phyloP scores from a whole-genome alignment of 345 rosid genomes.

The Corchorus olitorius region DNA sequence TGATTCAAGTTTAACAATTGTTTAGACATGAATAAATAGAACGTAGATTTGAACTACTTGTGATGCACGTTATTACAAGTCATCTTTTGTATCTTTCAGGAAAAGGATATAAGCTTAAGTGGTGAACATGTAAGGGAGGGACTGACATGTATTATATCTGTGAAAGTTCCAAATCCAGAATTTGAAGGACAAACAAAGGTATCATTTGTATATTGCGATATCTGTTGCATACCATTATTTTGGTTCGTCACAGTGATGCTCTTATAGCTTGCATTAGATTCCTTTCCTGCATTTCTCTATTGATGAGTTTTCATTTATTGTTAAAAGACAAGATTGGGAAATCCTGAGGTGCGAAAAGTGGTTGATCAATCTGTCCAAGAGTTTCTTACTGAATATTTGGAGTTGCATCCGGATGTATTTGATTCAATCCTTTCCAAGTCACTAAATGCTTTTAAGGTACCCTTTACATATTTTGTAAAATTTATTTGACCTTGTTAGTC shows the following conservation, averaged over 20 bases:
- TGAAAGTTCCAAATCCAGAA: slow-evolving; percentile 96
- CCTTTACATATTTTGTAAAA: slow-evolving; percentile 11
- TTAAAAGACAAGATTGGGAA: slow-evolving; percentile 94
- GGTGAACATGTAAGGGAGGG: slow-evolving; percentile 99
- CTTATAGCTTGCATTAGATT: background rate
- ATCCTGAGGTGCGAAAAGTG: slow-evolving; percentile 94
- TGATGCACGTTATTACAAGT: slow-evolving; percentile 14
- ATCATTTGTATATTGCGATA: slow-evolving; percentile 23
- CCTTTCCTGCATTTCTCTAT: slow-evolving; percentile 6
- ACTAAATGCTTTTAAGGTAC: slow-evolving; percentile 93
- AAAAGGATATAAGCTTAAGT: slow-evolving; percentile 84
- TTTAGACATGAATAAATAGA: background rate
- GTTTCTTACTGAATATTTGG: slow-evolving; percentile 89
- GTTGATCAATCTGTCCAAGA: slow-evolving; percentile 97
- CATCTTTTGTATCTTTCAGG: slow-evolving; percentile 52
- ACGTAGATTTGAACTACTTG: background rate
- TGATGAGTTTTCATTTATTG: slow-evolving; percentile 20
- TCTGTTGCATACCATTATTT: slow-evolving; percentile 12
- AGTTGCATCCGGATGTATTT: slow-evolving; percentile 95
- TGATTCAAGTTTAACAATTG: background rate
- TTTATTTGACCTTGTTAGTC: background rate
- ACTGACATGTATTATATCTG: slow-evolving; percentile 90
- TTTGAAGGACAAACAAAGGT: slow-evolving; percentile 99
- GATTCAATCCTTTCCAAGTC: slow-evolving; percentile 90
- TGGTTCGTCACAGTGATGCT: background rate